These are phyloP conservation scores for Rachicladosporium sp. DNA, from an alignment of 2,329 filamentous ascomycete species.

Conservation along the genomic window DNA sequence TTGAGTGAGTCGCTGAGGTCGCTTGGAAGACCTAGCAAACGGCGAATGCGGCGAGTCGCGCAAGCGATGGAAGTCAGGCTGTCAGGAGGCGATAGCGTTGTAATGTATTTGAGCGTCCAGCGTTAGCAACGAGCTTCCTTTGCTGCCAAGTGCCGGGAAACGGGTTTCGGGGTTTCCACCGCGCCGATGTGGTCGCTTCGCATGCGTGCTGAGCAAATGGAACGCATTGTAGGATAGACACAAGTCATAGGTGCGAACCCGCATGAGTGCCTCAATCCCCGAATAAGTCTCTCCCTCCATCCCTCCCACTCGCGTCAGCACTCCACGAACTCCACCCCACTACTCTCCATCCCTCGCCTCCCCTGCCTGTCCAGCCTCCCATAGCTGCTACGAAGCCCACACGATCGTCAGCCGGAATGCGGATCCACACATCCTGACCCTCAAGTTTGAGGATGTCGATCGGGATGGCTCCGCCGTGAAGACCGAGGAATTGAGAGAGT, in stretches of 20 bases:
- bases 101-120: not conserved
- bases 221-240: too few species aligned
- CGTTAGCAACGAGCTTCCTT: not conserved
- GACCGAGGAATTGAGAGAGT: constrained; percentile 56
- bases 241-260: too few species aligned
- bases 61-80: not conserved
- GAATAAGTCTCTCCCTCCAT: constrained; percentile 36
- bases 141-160: not conserved
- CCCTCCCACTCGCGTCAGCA: constrained; percentile 43
- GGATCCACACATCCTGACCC: constrained; percentile 47
- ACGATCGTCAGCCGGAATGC: constrained; percentile 50
- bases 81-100: too few species aligned
- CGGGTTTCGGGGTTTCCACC: too few species aligned
- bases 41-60: not conserved
- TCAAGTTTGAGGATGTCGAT: constrained; percentile 58
- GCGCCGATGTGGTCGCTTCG: too few species aligned
- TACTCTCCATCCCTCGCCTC: constrained; percentile 35
- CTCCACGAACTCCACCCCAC: constrained; percentile 53
- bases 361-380: constrained; percentile 49
- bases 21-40: not conserved
- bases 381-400: constrained; percentile 50
- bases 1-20: constrained; percentile 5
- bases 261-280: constrained; percentile 27
- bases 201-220: too few species aligned
- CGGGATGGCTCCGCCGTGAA: constrained; percentile 53